A percentile compares a stretch with the other conserved stretches of the same genome.
These are phyloP conservation scores for Caloboletus firmus DNA, from an alignment of 1,284 basidiomycete species.

Conservation along the genomic window DNA sequence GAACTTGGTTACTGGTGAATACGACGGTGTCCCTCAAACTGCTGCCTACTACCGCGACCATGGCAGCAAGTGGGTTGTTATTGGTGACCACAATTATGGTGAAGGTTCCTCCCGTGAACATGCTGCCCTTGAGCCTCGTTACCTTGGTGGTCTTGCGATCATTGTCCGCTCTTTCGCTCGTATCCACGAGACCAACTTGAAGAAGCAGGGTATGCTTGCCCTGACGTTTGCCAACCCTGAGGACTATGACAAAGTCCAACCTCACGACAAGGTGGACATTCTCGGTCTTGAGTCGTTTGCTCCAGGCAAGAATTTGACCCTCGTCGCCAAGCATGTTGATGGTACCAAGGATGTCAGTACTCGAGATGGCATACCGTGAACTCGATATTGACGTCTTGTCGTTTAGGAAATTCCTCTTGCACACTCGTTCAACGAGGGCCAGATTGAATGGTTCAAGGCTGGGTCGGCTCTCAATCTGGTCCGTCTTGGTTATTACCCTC, in stretches of 20 bases:
- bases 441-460: conserved; percentile 95
- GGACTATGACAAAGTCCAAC: conserved; percentile 89
- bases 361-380: conserved; percentile 2
- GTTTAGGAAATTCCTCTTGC: conserved; percentile 62
- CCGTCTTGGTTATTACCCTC: conserved; percentile 27
- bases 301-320: conserved; percentile 85
- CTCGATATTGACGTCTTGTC: conserved; percentile 7
- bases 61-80: conserved; percentile 93
- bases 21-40: conserved; percentile 80
- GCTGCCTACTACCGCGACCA: conserved; percentile 87
- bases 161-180: conserved; percentile 95
- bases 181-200: conserved; percentile 98
- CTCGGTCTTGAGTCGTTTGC: conserved; percentile 81
- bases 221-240: conserved; percentile 85
- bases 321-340: conserved; percentile 80
- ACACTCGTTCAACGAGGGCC: conserved; percentile 85
- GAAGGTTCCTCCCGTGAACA: conserved; percentile 98
- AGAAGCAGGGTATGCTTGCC: conserved; percentile 96
- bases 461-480: conserved; percentile 85
- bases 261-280: conserved; percentile 83
- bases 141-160: conserved; percentile 93
- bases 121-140: conserved; percentile 96
- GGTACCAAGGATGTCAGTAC: conserved; percentile 66
- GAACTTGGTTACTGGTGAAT: conserved; percentile 90
- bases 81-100: conserved; percentile 95